These are phyloP conservation scores for Phycomyces nitens DNA, from an alignment of 192 early-diverging fungal species.

Conservation along the genomic window DNA sequence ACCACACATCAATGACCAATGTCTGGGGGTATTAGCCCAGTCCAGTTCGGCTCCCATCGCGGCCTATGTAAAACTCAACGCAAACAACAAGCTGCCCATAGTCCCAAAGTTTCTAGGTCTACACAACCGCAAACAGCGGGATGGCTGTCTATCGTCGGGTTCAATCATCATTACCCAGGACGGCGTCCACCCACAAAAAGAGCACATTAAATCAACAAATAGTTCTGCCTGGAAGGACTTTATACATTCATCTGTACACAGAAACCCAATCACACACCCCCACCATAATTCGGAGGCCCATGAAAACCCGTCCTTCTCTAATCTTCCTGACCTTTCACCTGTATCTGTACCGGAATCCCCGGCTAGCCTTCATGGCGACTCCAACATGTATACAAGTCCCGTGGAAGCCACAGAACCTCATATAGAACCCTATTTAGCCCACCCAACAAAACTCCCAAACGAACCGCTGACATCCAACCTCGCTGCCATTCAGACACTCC, in stretches of 20 bases:
- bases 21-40: slow-evolving; percentile 19
- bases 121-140: slow-evolving; percentile 17
- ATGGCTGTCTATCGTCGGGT: slow-evolving; percentile 11
- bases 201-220: neutral
- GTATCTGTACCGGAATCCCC: no score
- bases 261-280: no score
- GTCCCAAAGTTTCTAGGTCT: slow-evolving; percentile 19
- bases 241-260: slow-evolving; percentile 4
- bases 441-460: neutral
- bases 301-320: no score
- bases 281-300: neutral
- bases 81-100: slow-evolving; percentile 27
- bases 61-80: slow-evolving; percentile 29
- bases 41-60: slow-evolving; percentile 20
- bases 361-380: no score
- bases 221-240: neutral
- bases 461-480: slow-evolving; percentile 5
- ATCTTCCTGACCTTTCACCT: no score
- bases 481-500: slow-evolving; percentile 29
- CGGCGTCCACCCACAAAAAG: slow-evolving; percentile 5
- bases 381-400: no score
- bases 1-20: slow-evolving; percentile 30
- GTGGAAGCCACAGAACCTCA: neutral
- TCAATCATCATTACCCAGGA: slow-evolving; percentile 11
- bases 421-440: neutral